phyloP scores from a whole-genome alignment of 1,284 basidiomycete species.

The Lignosus rhinocerotis region DNA sequence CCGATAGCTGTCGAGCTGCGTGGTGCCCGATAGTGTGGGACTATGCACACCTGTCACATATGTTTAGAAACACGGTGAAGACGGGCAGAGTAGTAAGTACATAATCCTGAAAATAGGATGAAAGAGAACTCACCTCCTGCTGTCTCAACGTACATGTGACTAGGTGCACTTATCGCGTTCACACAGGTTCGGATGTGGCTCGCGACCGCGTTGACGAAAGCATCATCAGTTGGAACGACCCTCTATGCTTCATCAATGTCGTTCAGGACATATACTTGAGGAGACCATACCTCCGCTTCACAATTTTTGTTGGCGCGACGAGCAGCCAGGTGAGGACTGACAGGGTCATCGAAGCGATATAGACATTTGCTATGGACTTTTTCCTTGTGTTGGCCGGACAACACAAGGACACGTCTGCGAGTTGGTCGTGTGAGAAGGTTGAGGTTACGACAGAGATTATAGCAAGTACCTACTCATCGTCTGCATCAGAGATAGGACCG shows the following conservation, averaged over 20 bases:
- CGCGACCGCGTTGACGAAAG: constrained; percentile 70
- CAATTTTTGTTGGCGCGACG: constrained; percentile 51
- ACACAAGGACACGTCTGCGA: constrained; percentile 68
- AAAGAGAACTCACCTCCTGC: constrained; percentile 75
- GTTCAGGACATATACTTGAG: background rate
- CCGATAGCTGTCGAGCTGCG: constrained; percentile 84
- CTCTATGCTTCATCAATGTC: background rate
- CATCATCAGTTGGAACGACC: constrained; percentile 56
- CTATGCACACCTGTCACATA: constrained; percentile 81
- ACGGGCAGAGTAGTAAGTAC: too few species aligned
- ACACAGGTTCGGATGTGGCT: constrained; percentile 61
- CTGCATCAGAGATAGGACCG: constrained; percentile 76
- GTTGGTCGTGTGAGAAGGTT: background rate
- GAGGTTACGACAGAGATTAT: too few species aligned
- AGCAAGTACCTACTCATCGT: constrained; percentile 62
- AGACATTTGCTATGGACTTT: constrained; percentile 72
- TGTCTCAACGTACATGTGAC: constrained; percentile 88
- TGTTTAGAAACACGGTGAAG: background rate
- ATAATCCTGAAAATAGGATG: background rate
- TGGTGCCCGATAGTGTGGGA: constrained; percentile 83
- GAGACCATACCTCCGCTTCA: constrained; percentile 25
- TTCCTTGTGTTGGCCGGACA: constrained; percentile 44
- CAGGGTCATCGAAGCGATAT: constrained; percentile 85
- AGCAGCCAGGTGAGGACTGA: constrained; percentile 92
- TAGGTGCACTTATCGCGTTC: constrained; percentile 28